phyloP scores from a whole-genome alignment of 805 yeast genomes.

The Lipomyces japonicus region DNA sequence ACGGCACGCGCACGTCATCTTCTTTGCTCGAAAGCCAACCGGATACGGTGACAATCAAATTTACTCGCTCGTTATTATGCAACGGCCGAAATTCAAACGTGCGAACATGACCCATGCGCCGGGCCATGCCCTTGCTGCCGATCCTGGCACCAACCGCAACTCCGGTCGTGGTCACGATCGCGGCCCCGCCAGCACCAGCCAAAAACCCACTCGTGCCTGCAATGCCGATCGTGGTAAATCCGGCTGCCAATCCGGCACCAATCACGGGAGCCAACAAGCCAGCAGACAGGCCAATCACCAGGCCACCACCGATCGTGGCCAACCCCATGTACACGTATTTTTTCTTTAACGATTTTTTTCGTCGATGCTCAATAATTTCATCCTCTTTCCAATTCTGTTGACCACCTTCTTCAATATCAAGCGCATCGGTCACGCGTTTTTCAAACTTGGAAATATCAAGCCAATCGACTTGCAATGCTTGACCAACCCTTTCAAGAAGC shows the following conservation, averaged over 20 bases:
- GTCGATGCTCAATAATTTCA: constrained; percentile 59
- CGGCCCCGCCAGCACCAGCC: constrained; percentile 96
- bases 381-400: constrained; percentile 73
- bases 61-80: constrained; percentile 85
- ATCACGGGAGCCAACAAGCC: constrained; percentile 96
- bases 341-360: constrained; percentile 60
- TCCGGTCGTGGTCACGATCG: constrained; percentile 87
- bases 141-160: constrained; percentile 86
- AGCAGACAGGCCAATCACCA: constrained; percentile 90
- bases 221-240: constrained; percentile 89
- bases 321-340: constrained; percentile 84
- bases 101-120: constrained; percentile 84
- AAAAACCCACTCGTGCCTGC: constrained; percentile 88
- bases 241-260: constrained; percentile 98
- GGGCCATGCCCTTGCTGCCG: constrained; percentile 78
- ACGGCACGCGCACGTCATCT: constrained; percentile 95
- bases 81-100: constrained; percentile 92
- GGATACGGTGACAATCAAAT: constrained; percentile 79
- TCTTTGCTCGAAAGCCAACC: constrained; percentile 97
- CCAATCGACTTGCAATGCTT: constrained; percentile 52
- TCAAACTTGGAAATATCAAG: constrained; percentile 85
- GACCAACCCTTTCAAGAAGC: constrained; percentile 65
- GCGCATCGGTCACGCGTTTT: constrained; percentile 79
- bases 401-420: constrained; percentile 80
- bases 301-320: constrained; percentile 94